These are phyloP conservation scores for Diaporthe destruens DNA, from an alignment of 2,329 filamentous ascomycete species.

Conservation along the genomic window DNA sequence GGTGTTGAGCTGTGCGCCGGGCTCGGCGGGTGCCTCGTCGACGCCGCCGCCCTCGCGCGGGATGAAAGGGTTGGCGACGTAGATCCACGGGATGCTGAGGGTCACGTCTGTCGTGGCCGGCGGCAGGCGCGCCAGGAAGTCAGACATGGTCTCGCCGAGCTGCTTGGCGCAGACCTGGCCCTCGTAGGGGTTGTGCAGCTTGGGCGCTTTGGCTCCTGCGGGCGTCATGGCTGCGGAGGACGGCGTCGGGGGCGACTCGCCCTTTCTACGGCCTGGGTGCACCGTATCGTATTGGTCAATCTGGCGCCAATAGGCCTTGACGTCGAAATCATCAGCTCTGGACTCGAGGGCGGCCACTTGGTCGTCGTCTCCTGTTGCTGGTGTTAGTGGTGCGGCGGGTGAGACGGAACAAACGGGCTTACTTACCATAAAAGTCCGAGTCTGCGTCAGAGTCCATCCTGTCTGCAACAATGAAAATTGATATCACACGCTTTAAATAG, in stretches of 20 bases:
- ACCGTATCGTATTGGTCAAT: conserved; percentile 31
- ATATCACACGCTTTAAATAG: background rate
- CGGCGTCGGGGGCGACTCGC: conserved; percentile 7
- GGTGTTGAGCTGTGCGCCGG: conserved; percentile 58
- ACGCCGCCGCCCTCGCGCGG: conserved; percentile 58
- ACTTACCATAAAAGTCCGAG: conserved; percentile 69
- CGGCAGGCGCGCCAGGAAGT: conserved; percentile 76
- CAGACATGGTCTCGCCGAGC: conserved; percentile 47
- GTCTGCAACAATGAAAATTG: background rate
- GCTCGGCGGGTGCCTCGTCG: conserved; percentile 62
- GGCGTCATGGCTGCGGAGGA: conserved; percentile 26
- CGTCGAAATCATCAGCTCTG: conserved; percentile 65
- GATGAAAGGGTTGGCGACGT: conserved; percentile 74
- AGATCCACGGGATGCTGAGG: conserved; percentile 75
- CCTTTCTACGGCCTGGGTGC: conserved; percentile 10
- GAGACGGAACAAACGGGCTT: background rate
- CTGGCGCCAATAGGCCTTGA: conserved; percentile 50
- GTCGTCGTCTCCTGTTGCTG: conserved; percentile 65
- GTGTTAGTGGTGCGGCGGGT: conserved; percentile 38
- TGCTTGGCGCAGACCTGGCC: conserved; percentile 68
- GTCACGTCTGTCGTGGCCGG: conserved; percentile 70
- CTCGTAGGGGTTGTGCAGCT: conserved; percentile 71
- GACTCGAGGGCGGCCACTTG: conserved; percentile 61
- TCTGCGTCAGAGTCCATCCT: conserved; percentile 57
- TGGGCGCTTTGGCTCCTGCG: conserved; percentile 1